These are phyloP conservation scores for Begonia masoniana DNA, from an alignment of 306 rosid genomes.

Conservation along the genomic window DNA sequence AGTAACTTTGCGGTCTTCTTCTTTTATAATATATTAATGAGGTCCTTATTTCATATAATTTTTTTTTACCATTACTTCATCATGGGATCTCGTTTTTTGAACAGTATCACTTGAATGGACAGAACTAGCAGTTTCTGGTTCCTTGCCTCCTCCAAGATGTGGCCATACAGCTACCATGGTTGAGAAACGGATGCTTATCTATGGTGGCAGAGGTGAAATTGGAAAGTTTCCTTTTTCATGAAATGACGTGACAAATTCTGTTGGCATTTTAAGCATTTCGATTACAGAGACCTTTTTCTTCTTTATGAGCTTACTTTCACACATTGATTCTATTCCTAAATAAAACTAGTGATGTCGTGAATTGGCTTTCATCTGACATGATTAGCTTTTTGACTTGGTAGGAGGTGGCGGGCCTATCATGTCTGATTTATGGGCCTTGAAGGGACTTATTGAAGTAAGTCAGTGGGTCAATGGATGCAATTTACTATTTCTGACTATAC, in stretches of 20 bases:
- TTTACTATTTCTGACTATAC: not conserved
- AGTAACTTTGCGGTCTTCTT: slow-evolving; percentile 29
- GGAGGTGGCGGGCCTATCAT: slow-evolving; percentile 98
- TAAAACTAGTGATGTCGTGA: too few relatives aligned
- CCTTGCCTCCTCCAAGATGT: slow-evolving; percentile 88
- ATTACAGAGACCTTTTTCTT: too few relatives aligned
- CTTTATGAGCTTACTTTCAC: too few relatives aligned
- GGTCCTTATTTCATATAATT: not conserved
- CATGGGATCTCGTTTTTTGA: slow-evolving; percentile 10
- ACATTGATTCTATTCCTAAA: too few relatives aligned
- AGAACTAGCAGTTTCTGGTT: slow-evolving; percentile 70
- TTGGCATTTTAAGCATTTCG: too few relatives aligned
- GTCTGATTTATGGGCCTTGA: slow-evolving; percentile 98
- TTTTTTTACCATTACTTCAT: not conserved
- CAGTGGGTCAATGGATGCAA: slow-evolving; percentile 1
- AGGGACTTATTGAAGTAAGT: slow-evolving; percentile 92
- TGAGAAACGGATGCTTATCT: slow-evolving; percentile 80
- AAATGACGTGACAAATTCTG: too few relatives aligned
- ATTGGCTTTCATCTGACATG: too few relatives aligned
- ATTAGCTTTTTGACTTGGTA: slow-evolving; percentile 18
- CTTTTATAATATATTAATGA: slow-evolving; percentile 1
- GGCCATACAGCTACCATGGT: slow-evolving; percentile 91
- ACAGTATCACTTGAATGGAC: slow-evolving; percentile 89
- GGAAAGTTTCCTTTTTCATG: too few relatives aligned
- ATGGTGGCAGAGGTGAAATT: slow-evolving; percentile 86